A percentile compares a stretch with the other conserved stretches of the same genome.
Evolutionary conservation across 805 yeast genomes (phyloP).

Genomic region (Candida takata): DNA sequence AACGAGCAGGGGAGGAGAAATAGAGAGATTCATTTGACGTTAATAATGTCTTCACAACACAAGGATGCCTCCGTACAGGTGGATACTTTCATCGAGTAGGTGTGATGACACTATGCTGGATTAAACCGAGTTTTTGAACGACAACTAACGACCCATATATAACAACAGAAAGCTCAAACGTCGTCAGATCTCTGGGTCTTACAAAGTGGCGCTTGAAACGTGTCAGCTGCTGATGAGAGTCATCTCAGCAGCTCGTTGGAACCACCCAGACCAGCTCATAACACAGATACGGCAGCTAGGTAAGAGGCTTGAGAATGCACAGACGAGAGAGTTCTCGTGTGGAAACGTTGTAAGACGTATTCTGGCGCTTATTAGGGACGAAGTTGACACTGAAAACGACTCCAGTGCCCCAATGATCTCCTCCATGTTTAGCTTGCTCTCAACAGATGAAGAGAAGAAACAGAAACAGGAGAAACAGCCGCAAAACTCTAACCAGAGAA

Average conservation of each 20-base stretch:
- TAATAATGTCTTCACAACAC: slow-evolving; percentile 15
- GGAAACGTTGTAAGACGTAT: slow-evolving; percentile 92
- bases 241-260: slow-evolving; percentile 86
- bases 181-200: slow-evolving; percentile 77
- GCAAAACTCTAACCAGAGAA: slow-evolving; percentile 15
- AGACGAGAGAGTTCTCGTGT: slow-evolving; percentile 80
- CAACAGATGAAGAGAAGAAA: slow-evolving; percentile 34
- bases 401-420: slow-evolving; percentile 50
- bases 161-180: slow-evolving; percentile 57
- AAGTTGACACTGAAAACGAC: slow-evolving; percentile 39
- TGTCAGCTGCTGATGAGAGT: slow-evolving; percentile 84
- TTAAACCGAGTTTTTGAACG: background rate
- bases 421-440: slow-evolving; percentile 80
- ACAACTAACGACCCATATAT: slow-evolving; percentile 5
- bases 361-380: slow-evolving; percentile 80
- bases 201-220: slow-evolving; percentile 76
- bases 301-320: slow-evolving; percentile 60
- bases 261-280: slow-evolving; percentile 65
- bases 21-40: too few species aligned
- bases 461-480: slow-evolving; percentile 12
- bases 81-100: slow-evolving; percentile 38
- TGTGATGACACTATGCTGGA: too few species aligned
- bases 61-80: slow-evolving; percentile 34
- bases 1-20: background rate
- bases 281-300: slow-evolving; percentile 71